Evolutionary conservation across 805 yeast genomes (phyloP).

Genomic region (Metschnikowia amazonensis): DNA sequence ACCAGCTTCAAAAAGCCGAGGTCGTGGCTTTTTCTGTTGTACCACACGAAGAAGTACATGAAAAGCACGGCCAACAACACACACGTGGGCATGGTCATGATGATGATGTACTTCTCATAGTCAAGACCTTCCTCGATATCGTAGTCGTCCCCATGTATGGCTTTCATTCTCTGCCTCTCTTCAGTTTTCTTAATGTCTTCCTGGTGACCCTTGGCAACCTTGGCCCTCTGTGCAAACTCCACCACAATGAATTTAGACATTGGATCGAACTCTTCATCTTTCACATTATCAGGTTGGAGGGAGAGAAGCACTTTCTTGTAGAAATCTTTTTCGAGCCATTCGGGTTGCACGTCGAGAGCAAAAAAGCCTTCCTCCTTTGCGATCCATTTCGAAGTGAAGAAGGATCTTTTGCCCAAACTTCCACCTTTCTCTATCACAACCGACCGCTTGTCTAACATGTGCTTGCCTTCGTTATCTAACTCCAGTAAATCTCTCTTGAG

Average conservation of each 20-base stretch:
- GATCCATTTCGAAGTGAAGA: slow-evolving; percentile 73
- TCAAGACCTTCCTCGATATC: slow-evolving; percentile 47
- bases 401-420: slow-evolving; percentile 36
- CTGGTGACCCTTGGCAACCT: slow-evolving; percentile 47
- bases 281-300: slow-evolving; percentile 66
- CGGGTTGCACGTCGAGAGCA: slow-evolving; percentile 57
- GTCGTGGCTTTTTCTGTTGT: slow-evolving; percentile 46
- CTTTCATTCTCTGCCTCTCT: slow-evolving; percentile 27
- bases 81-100: slow-evolving; percentile 64
- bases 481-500: slow-evolving; percentile 38
- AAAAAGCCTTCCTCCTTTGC: slow-evolving; percentile 55
- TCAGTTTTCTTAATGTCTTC: slow-evolving; percentile 41
- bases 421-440: slow-evolving; percentile 39
- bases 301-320: slow-evolving; percentile 59
- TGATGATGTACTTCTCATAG: slow-evolving; percentile 56
- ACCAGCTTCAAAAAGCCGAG: slow-evolving; percentile 35
- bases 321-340: slow-evolving; percentile 56
- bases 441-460: slow-evolving; percentile 24
- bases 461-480: slow-evolving; percentile 11
- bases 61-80: slow-evolving; percentile 56
- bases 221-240: slow-evolving; percentile 49
- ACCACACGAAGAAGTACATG: slow-evolving; percentile 60
- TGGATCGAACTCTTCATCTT: slow-evolving; percentile 65
- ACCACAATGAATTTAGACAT: slow-evolving; percentile 41
- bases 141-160: slow-evolving; percentile 31